Base-by-base conservation (phyloP, 768 basidiomycete species). In the Panaeolus papilionaceus region DNA sequence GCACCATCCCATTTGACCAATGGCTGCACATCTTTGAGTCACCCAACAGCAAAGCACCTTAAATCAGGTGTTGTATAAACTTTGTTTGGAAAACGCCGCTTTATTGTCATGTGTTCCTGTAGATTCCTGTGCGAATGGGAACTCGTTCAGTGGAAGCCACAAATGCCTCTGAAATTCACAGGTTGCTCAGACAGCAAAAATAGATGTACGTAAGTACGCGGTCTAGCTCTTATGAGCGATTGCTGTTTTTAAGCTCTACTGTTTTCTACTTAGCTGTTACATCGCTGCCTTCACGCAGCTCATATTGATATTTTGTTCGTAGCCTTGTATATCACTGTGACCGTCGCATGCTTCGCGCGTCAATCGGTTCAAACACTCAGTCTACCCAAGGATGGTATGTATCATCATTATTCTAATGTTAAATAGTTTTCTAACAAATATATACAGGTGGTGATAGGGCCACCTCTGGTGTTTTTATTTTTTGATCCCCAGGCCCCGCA, bases 51-150 rank as follows among this genome's bases (percentile, higher is more conserved):
- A 28, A 58, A 58, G 54, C 26, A 33, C 16, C 26, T 7, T 16
- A 4, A 58, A 58, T 58, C 49, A 58, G 28, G 26, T 58, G 54
- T 33, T 33, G 54, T 5, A 33, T 33, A 1, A 33, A 33, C 28
- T 33, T 14, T 1, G 28, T 58, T 33, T 28, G 9, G 12, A 58
- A 58, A 58, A 33, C 54, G 33, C 54, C 54, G 26, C 28, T 33
- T 58, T 33, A 51, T 26, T 26, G 14, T 58, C 54, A 58, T 58
- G 54, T 58, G 54, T 58, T 33, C 28, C 54, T 33, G 54, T 37
- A 6, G 54, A 37, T 58, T 33, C 28, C 54, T 33, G 54, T 58
- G 16, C 28, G 33, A 28, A 8, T 8, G 23, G 26, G 26, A 58
- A 58, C 12, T 16, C 54, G 54, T 33, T 37, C 3, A 3, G 26